Percentiles rank a stretch among this genome's conserved stretches.
Evolutionary conservation across 768 basidiomycete genomes (phyloP).

Genomic region (Mycena alexandri): DNA sequence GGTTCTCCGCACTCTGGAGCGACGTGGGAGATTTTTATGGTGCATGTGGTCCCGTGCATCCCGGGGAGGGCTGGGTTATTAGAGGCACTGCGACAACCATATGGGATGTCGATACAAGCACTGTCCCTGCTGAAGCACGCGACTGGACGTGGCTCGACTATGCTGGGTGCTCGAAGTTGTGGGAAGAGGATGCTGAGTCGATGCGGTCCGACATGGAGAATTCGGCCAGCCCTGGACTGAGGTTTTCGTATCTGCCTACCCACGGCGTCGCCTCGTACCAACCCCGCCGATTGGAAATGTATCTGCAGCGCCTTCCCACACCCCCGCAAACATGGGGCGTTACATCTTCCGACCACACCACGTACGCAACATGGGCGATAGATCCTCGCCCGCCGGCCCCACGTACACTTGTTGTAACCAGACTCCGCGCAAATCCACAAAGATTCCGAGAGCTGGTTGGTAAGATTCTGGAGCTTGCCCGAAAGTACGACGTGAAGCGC

Average conservation of each 20-base stretch:
- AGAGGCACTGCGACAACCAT: constrained; percentile 52
- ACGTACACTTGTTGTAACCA: constrained; percentile 58
- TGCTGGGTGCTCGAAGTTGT: constrained; percentile 50
- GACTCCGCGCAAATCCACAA: constrained; percentile 48
- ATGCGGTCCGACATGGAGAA: constrained; percentile 49
- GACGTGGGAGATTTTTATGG: constrained; percentile 67
- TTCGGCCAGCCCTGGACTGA: constrained; percentile 31
- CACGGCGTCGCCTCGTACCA: constrained; percentile 63
- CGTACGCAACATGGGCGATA: constrained; percentile 61
- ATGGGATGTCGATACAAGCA: constrained; percentile 49
- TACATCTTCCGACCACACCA: constrained; percentile 20
- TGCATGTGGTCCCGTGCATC: constrained; percentile 50
- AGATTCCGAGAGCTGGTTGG: constrained; percentile 52
- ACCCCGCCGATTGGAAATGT: constrained; percentile 48
- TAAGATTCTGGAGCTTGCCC: constrained; percentile 51
- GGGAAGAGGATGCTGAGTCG: constrained; percentile 53
- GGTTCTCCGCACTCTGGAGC: constrained; percentile 66
- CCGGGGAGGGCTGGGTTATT: constrained; percentile 59
- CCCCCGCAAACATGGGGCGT: constrained; percentile 49
- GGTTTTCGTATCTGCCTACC: constrained; percentile 58
- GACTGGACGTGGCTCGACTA: constrained; percentile 54
- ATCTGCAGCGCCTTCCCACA: constrained; percentile 31
- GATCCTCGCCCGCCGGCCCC: constrained; percentile 49
- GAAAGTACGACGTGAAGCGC: constrained; percentile 46
- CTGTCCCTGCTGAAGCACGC: not conserved